These are phyloP conservation scores for Priceomyces medius DNA, from an alignment of 805 yeast genomes.

Conservation along the genomic window DNA sequence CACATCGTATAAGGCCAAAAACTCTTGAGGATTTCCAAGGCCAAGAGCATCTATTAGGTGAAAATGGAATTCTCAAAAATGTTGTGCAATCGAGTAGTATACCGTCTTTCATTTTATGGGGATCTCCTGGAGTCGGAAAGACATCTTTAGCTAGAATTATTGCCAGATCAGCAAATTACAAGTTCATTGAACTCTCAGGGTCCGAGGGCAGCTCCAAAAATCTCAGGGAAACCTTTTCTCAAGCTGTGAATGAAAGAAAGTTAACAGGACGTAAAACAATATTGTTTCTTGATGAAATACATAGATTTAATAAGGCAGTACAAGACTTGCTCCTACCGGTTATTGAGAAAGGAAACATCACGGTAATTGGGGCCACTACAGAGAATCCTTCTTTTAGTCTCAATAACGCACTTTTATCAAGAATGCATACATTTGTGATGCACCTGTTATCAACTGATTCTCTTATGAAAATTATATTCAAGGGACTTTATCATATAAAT, in stretches of 20 bases:
- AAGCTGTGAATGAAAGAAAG: slow-evolving; percentile 36
- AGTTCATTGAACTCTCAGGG: slow-evolving; percentile 41
- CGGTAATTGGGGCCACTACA: slow-evolving; percentile 46
- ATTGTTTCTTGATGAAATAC: slow-evolving; percentile 44
- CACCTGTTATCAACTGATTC: slow-evolving; percentile 35
- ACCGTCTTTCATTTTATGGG: slow-evolving; percentile 45
- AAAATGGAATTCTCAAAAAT: slow-evolving; percentile 35
- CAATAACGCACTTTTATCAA: slow-evolving; percentile 41
- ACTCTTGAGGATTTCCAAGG: slow-evolving; percentile 40
- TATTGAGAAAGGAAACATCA: slow-evolving; percentile 38
- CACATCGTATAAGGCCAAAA: slow-evolving; percentile 41
- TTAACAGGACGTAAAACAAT: slow-evolving; percentile 42
- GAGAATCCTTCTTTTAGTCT: slow-evolving; percentile 63
- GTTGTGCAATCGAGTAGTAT: slow-evolving; percentile 32
- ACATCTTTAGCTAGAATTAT: slow-evolving; percentile 43
- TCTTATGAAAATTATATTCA: slow-evolving; percentile 31
- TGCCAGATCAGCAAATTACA: slow-evolving; percentile 28
- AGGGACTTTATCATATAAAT: slow-evolving; percentile 50
- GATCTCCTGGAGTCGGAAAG: slow-evolving; percentile 46
- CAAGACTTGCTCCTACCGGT: slow-evolving; percentile 44
- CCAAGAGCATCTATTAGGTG: slow-evolving; percentile 41
- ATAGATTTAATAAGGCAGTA: slow-evolving; percentile 42
- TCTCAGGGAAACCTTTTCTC: slow-evolving; percentile 33
- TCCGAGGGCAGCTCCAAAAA: slow-evolving; percentile 37
- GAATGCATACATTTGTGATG: slow-evolving; percentile 47